A percentile compares a stretch with the other conserved stretches of the same genome.
These are phyloP conservation scores for Pulveroboletus sp. DNA, from an alignment of 768 basidiomycete genomes.

Conservation along the genomic window DNA sequence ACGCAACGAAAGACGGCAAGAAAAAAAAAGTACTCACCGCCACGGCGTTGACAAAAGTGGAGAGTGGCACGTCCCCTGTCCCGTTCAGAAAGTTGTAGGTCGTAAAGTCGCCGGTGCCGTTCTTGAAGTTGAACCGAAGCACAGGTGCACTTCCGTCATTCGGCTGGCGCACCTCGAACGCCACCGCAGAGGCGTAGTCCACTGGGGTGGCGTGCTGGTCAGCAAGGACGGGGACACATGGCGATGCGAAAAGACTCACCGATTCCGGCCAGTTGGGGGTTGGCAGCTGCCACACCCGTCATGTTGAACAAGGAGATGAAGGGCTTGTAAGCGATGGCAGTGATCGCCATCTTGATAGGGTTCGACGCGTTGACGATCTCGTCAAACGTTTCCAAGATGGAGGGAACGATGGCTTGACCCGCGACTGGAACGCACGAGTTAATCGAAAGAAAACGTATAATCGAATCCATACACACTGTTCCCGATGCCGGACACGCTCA, in stretches of 20 bases:
- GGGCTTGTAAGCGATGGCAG: constrained; percentile 71
- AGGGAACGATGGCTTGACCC: constrained; percentile 59
- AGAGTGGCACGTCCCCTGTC: constrained; percentile 51
- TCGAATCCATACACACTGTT: constrained; percentile 43
- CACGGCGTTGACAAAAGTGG: constrained; percentile 44
- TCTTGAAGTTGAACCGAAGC: constrained; percentile 66
- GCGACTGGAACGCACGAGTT: constrained; percentile 44
- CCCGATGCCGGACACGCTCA: constrained; percentile 52
- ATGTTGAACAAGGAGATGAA: constrained; percentile 77
- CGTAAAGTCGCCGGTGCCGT: constrained; percentile 51
- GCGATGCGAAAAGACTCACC: constrained; percentile 33
- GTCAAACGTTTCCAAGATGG: constrained; percentile 50
- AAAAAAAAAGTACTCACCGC: constrained; percentile 25
- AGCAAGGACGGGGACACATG: neutral
- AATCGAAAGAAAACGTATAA: neutral
- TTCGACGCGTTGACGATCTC: constrained; percentile 48
- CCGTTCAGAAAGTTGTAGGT: constrained; percentile 45
- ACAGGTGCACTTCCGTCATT: constrained; percentile 43
- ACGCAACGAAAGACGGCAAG: neutral
- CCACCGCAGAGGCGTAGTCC: constrained; percentile 55
- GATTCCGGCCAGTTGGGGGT: constrained; percentile 54
- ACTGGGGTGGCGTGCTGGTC: constrained; percentile 35
- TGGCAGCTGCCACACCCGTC: constrained; percentile 51
- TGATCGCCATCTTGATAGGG: constrained; percentile 54
- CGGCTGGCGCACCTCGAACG: constrained; percentile 56